These are phyloP conservation scores for Tolypocladium sp. DNA, from an alignment of 2,329 filamentous ascomycete species.

Conservation along the genomic window DNA sequence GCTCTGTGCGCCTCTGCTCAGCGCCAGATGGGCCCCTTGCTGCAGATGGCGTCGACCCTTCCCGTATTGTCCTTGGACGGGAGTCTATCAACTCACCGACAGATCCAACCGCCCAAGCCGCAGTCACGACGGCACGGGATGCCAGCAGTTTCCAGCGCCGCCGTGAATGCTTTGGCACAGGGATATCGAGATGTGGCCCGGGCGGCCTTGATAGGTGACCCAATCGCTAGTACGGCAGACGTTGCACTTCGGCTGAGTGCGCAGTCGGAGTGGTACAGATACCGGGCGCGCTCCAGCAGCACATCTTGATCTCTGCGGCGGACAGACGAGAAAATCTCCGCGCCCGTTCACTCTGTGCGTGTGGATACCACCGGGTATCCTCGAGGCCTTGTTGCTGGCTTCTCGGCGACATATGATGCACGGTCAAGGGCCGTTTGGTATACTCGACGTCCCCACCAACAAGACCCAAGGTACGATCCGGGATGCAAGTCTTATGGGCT, in stretches of 20 bases:
- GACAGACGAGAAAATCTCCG: neutral
- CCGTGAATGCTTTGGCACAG: neutral
- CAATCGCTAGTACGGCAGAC: constrained; percentile 3
- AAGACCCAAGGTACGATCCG: neutral
- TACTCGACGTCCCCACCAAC: too few species aligned
- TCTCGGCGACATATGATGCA: neutral
- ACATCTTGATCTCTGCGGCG: neutral
- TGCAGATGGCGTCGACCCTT: neutral
- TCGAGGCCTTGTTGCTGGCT: neutral
- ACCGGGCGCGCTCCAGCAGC: neutral
- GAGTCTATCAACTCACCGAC: neutral
- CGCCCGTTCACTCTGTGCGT: neutral
- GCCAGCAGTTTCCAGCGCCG: neutral
- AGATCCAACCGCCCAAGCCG: neutral
- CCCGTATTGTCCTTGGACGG: neutral
- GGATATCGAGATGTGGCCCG: neutral
- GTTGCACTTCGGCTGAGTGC: constrained; percentile 6
- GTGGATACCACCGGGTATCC: too few species aligned
- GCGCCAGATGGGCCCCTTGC: neutral
- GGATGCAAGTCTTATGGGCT: neutral
- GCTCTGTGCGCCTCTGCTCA: neutral
- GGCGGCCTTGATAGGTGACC: neutral
- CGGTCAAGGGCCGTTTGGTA: neutral
- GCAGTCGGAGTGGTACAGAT: constrained; percentile 1
- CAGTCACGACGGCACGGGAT: neutral